These are phyloP conservation scores for Citrullus colocynthis DNA, from an alignment of 306 rosid genomes.

Conservation along the genomic window DNA sequence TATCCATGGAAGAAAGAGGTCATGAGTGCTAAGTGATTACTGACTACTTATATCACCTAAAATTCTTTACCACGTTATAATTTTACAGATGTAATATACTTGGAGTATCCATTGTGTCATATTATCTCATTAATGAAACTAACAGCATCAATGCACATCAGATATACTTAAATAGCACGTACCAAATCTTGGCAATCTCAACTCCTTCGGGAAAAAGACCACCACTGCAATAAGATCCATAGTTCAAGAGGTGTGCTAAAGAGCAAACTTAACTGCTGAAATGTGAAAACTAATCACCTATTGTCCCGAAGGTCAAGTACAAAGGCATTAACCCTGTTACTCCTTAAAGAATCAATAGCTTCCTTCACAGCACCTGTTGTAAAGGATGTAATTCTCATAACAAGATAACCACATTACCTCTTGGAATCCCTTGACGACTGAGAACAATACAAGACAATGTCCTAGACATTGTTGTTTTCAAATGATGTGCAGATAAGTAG, in stretches of 20 bases:
- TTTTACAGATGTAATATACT: neutral
- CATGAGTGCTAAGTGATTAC: neutral
- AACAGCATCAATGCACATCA: neutral
- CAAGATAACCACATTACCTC: neutral
- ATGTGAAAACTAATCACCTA: slow-evolving; percentile 37
- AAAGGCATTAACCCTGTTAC: slow-evolving; percentile 69
- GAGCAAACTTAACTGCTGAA: slow-evolving; percentile 15
- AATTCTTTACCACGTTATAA: neutral
- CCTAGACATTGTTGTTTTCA: neutral
- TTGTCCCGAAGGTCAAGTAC: slow-evolving; percentile 97
- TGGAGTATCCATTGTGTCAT: neutral
- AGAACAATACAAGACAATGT: neutral
- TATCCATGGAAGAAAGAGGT: neutral
- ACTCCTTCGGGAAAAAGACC: slow-evolving; percentile 99
- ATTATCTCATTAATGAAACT: neutral
- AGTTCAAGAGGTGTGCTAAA: slow-evolving; percentile 31
- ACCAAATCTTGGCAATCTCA: slow-evolving; percentile 95
- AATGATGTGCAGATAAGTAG: neutral
- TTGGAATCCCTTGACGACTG: neutral
- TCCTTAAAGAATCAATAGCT: slow-evolving; percentile 69
- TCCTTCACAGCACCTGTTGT: slow-evolving; percentile 86
- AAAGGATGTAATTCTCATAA: slow-evolving; percentile 17
- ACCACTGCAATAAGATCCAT: slow-evolving; percentile 66
- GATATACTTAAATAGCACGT: neutral
- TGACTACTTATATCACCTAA: neutral